Evolutionary conservation across 768 basidiomycete genomes (phyloP).

Genomic region (Naganishia randhawae): DNA sequence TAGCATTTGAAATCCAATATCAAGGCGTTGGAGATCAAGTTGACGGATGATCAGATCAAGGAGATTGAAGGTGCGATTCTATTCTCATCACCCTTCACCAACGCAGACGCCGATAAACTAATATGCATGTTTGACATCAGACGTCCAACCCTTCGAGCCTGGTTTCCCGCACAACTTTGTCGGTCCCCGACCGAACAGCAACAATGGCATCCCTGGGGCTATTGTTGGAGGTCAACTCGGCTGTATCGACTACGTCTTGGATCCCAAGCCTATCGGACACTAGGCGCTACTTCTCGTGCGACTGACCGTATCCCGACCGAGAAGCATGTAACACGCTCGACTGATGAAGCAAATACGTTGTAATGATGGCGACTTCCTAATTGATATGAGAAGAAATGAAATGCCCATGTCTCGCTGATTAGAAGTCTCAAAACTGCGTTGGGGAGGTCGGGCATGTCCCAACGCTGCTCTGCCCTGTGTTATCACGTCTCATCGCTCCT

Average conservation of each 20-base stretch:
- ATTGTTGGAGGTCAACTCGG: slow-evolving; percentile 14
- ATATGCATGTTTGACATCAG: neutral
- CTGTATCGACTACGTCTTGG: slow-evolving; percentile 14
- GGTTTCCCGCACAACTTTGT: slow-evolving; percentile 21
- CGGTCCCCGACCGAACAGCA: slow-evolving; percentile 9
- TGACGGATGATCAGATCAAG: slow-evolving; percentile 40
- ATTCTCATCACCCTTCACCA: too few species aligned
- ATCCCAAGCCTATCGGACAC: slow-evolving; percentile 22
- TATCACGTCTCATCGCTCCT: too few species aligned
- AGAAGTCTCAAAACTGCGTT: too few species aligned
- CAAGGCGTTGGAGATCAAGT: slow-evolving; percentile 32
- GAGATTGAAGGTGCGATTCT: slow-evolving; percentile 6
- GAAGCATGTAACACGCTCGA: too few species aligned
- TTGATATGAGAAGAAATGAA: too few species aligned
- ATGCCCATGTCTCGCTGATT: too few species aligned
- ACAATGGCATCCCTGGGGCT: neutral
- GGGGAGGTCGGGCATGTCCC: too few species aligned
- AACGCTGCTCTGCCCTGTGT: too few species aligned
- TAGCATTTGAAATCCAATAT: slow-evolving; percentile 39
- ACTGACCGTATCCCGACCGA: too few species aligned
- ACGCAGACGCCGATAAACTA: too few species aligned
- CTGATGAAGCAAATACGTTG: too few species aligned
- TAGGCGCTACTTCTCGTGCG: neutral
- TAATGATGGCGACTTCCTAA: too few species aligned
- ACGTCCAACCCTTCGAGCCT: slow-evolving; percentile 11